These are phyloP conservation scores for Saturnispora saitoi DNA, from an alignment of 805 yeast species.

Conservation along the genomic window DNA sequence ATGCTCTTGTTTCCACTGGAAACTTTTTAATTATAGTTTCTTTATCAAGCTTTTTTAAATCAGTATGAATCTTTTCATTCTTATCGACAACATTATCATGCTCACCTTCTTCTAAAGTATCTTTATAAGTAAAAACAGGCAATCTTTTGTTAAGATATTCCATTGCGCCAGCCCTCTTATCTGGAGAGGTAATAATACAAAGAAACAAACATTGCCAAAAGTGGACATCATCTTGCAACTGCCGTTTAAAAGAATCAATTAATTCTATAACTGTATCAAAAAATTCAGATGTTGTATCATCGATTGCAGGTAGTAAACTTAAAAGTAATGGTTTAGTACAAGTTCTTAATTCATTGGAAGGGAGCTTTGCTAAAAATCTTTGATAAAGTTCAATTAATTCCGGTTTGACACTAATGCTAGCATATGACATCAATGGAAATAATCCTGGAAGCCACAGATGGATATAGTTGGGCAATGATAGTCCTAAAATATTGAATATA, in stretches of 20 bases:
- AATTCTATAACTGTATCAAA: constrained; percentile 53
- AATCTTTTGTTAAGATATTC: constrained; percentile 61
- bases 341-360: constrained; percentile 40
- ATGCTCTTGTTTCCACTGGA: constrained; percentile 41
- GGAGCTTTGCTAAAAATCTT: constrained; percentile 44
- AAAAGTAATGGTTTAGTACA: constrained; percentile 63
- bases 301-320: constrained; percentile 78
- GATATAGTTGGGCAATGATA: constrained; percentile 44
- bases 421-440: constrained; percentile 81
- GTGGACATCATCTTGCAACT: constrained; percentile 55
- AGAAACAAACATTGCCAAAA: constrained; percentile 84
- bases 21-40: constrained; percentile 17
- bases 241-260: constrained; percentile 49
- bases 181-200: constrained; percentile 69
- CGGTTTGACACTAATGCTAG: constrained; percentile 83
- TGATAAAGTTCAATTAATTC: constrained; percentile 57
- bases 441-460: constrained; percentile 86
- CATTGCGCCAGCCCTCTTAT: constrained; percentile 75
- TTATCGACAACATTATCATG: constrained; percentile 8
- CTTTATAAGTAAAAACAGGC: constrained; percentile 41
- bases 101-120: neutral
- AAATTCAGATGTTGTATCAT: constrained; percentile 84
- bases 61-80: neutral
- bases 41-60: constrained; percentile 15
- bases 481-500: constrained; percentile 58